Conservation (phyloP, 805 yeast genomes). For the Starmerella sp. region DNA sequence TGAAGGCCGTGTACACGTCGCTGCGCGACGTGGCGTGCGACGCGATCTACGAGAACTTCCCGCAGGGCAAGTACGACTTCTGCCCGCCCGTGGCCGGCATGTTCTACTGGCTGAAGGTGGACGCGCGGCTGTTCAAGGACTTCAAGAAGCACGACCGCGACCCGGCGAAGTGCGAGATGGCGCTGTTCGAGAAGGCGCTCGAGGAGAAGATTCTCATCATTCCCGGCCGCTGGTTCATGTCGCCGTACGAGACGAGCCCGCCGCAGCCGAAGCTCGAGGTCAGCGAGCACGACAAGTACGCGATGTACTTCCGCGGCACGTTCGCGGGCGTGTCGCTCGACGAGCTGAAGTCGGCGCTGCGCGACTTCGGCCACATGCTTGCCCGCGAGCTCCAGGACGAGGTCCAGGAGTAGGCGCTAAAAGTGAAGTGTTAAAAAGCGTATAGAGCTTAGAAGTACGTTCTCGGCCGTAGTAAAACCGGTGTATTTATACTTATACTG, state of each 20-base stretch:
- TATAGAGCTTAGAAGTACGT: too few species aligned
- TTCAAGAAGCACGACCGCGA: slow-evolving; percentile 27
- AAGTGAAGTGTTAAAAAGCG: too few species aligned
- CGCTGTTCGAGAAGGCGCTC: slow-evolving; percentile 28
- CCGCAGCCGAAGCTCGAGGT: slow-evolving; percentile 29
- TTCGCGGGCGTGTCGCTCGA: slow-evolving; percentile 34
- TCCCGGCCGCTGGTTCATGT: slow-evolving; percentile 35
- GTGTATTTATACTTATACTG: too few species aligned
- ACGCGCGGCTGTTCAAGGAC: slow-evolving; percentile 42
- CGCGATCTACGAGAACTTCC: slow-evolving; percentile 51
- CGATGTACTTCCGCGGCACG: slow-evolving; percentile 35
- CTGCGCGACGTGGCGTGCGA: slow-evolving; percentile 84
- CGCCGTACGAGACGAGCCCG: slow-evolving; percentile 25
- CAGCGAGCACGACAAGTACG: slow-evolving; percentile 24
- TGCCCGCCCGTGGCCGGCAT: slow-evolving; percentile 42
- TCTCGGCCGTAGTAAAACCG: too few species aligned
- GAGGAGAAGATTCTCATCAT: slow-evolving; percentile 29
- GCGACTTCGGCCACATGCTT: slow-evolving; percentile 26
- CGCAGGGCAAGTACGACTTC: slow-evolving; percentile 30
- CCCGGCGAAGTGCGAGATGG: slow-evolving; percentile 27
- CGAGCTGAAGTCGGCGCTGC: slow-evolving; percentile 27
- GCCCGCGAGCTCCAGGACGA: slow-evolving; percentile 20
- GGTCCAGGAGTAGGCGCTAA: not conserved
- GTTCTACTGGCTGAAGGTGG: slow-evolving; percentile 43
- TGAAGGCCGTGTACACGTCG: slow-evolving; percentile 61